These are phyloP conservation scores for Lobosporangium transversale DNA, from an alignment of 192 early-diverging fungal species.

Conservation along the genomic window DNA sequence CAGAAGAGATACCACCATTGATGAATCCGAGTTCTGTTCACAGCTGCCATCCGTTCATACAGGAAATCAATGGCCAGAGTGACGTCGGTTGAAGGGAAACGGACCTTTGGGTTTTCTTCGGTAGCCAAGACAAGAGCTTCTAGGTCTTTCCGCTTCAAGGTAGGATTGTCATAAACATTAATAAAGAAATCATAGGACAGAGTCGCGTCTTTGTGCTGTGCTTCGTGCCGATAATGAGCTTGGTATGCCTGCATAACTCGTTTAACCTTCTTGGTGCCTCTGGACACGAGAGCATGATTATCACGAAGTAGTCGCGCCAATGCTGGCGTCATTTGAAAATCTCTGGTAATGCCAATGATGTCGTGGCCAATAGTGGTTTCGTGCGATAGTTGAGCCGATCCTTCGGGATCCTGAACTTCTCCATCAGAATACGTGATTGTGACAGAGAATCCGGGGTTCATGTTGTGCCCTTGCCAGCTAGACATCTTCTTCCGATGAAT, in stretches of 20 bases:
- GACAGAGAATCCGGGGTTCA: slow-evolving; percentile 68
- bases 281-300: slow-evolving; percentile 64
- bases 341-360: slow-evolving; percentile 60
- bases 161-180: slow-evolving; percentile 57
- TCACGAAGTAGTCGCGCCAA: slow-evolving; percentile 63
- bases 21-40: slow-evolving; percentile 50
- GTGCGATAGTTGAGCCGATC: slow-evolving; percentile 42
- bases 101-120: slow-evolving; percentile 47
- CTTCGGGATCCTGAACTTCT: slow-evolving; percentile 39
- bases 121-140: slow-evolving; percentile 41
- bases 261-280: slow-evolving; percentile 49
- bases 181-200: slow-evolving; percentile 59
- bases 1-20: slow-evolving; percentile 76
- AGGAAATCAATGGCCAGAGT: slow-evolving; percentile 43
- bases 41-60: slow-evolving; percentile 54
- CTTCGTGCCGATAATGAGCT: slow-evolving; percentile 57
- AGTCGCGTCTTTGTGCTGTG: slow-evolving; percentile 60
- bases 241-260: slow-evolving; percentile 57
- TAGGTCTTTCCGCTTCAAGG: slow-evolving; percentile 38
- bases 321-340: slow-evolving; percentile 62
- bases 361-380: slow-evolving; percentile 50
- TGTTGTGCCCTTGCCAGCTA: slow-evolving; percentile 57
- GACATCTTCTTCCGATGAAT: slow-evolving; percentile 63
- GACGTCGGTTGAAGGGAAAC: slow-evolving; percentile 23
- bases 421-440: slow-evolving; percentile 62